A percentile compares a stretch with the other conserved stretches of the same genome.
Evolutionary conservation across 352 stramenopile species (phyloP).

Genomic region (Phytopythium aichiense): DNA sequence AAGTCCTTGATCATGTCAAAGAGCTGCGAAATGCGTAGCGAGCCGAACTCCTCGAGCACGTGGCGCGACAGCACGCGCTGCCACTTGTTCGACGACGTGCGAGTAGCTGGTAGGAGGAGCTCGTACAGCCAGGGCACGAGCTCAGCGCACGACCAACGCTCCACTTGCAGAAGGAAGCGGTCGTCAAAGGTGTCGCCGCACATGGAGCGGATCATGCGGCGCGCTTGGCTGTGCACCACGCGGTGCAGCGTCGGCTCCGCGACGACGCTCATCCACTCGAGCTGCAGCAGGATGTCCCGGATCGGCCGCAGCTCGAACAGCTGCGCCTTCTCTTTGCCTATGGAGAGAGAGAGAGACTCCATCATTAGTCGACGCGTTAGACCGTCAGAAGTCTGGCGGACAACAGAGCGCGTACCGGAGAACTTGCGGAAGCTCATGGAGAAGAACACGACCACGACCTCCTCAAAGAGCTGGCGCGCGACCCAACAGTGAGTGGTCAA

Average conservation of each 20-base stretch:
- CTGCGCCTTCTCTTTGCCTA: conserved; percentile 47
- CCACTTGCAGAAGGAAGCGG: conserved; percentile 36
- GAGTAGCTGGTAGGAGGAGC: conserved; percentile 23
- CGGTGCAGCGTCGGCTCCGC: conserved; percentile 41
- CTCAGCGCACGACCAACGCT: conserved; percentile 45
- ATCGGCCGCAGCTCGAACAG: conserved; percentile 47
- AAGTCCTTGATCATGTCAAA: conserved; percentile 98
- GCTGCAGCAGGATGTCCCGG: conserved; percentile 41
- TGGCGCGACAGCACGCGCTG: conserved; percentile 42
- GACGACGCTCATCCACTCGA: conserved; percentile 51
- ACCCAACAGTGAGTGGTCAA: not conserved
- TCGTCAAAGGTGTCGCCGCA: conserved; percentile 53
- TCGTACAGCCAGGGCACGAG: conserved; percentile 62
- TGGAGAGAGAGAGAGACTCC: too few relatives aligned
- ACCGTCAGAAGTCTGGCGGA: not conserved
- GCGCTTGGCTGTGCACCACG: conserved; percentile 56
- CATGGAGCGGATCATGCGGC: conserved; percentile 37
- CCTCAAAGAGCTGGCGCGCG: conserved; percentile 40
- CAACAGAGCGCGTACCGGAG: conserved; percentile 6
- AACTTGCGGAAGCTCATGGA: conserved; percentile 75
- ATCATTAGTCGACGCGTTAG: not conserved
- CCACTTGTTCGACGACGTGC: conserved; percentile 29
- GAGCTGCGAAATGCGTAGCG: conserved; percentile 88
- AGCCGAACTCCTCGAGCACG: conserved; percentile 59
- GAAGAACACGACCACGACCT: conserved; percentile 64